Evolutionary conservation across 192 early-diverging fungal genomes (phyloP).

Genomic region (Coemansia biformis): DNA sequence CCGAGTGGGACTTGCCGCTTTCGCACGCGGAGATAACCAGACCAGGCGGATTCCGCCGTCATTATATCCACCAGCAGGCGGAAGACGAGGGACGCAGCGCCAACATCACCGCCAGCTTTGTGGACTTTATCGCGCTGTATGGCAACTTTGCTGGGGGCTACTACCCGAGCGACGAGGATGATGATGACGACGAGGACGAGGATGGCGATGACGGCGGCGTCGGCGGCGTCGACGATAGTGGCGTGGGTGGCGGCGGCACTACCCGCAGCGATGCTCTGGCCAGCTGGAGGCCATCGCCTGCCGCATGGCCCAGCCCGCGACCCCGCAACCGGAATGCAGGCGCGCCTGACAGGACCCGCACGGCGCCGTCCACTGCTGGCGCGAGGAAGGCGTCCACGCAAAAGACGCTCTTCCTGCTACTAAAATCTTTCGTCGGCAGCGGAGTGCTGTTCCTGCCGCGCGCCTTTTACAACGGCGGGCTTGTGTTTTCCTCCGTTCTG

Average conservation of each 20-base stretch:
- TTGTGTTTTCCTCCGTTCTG: constrained; percentile 53
- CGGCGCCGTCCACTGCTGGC: too few species aligned
- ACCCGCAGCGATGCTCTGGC: not conserved
- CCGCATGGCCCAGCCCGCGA: too few species aligned
- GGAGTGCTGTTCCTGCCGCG: constrained; percentile 66
- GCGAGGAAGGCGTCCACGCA: constrained; percentile 47
- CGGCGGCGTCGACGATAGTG: constrained; percentile 11
- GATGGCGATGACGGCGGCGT: not conserved
- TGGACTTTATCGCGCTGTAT: constrained; percentile 87
- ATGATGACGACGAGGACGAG: constrained; percentile 21
- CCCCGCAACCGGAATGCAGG: too few species aligned
- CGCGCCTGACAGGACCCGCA: too few species aligned
- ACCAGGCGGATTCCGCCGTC: constrained; percentile 85
- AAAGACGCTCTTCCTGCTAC: constrained; percentile 68
- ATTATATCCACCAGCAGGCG: constrained; percentile 70
- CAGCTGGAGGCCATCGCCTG: too few species aligned
- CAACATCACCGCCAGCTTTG: constrained; percentile 75
- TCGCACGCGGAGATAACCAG: constrained; percentile 51
- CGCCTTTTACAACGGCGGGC: constrained; percentile 71
- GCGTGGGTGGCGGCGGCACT: not conserved
- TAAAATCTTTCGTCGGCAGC: constrained; percentile 76
- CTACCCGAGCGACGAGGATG: constrained; percentile 70
- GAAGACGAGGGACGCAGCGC: constrained; percentile 57
- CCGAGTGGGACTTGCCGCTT: constrained; percentile 51
- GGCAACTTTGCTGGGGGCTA: constrained; percentile 93